These are phyloP conservation scores for Torulaspora pretoriensis DNA, from an alignment of 1,139 yeast genomes.

Conservation along the genomic window DNA sequence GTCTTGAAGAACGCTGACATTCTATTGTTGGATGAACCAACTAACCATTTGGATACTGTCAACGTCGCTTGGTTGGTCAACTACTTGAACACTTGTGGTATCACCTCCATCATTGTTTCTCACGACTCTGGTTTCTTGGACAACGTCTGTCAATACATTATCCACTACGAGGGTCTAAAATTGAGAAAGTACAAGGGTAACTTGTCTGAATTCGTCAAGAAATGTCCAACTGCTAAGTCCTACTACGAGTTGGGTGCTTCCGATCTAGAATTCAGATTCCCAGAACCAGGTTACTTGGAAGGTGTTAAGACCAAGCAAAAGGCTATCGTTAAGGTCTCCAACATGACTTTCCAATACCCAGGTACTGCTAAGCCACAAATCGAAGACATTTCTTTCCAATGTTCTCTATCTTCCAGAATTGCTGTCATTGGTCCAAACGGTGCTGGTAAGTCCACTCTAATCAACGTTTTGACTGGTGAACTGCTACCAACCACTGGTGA, in stretches of 20 bases:
- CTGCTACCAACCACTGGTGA: constrained; percentile 96
- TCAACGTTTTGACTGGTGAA: constrained; percentile 98
- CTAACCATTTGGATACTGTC: constrained; percentile 99
- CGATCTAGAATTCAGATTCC: constrained; percentile 92
- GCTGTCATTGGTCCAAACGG: constrained; percentile 99
- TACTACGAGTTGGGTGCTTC: constrained; percentile 99
- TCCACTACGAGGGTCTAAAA: constrained; percentile 99
- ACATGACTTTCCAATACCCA: constrained; percentile 98
- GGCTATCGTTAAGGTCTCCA: constrained; percentile 96
- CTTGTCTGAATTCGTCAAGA: constrained; percentile 96
- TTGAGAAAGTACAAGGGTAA: constrained; percentile 99
- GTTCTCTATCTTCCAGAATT: constrained; percentile 98
- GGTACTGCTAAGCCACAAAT: constrained; percentile 97
- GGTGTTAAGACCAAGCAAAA: constrained; percentile 99
- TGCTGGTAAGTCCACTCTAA: constrained; percentile 99
- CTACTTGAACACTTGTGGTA: constrained; percentile 97
- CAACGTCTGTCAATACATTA: constrained; percentile 94
- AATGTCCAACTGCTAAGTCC: constrained; percentile 97
- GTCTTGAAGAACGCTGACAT: constrained; percentile 98
- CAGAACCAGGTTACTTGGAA: constrained; percentile 99
- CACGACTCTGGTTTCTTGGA: constrained; percentile 99
- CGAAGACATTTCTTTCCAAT: constrained; percentile 87
- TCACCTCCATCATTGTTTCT: constrained; percentile 96
- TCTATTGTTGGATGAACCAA: constrained; percentile 97
- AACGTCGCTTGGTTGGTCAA: constrained; percentile 99